Conservation (phyloP, 208 protist genomes). For the Porcisia deanei region DNA sequence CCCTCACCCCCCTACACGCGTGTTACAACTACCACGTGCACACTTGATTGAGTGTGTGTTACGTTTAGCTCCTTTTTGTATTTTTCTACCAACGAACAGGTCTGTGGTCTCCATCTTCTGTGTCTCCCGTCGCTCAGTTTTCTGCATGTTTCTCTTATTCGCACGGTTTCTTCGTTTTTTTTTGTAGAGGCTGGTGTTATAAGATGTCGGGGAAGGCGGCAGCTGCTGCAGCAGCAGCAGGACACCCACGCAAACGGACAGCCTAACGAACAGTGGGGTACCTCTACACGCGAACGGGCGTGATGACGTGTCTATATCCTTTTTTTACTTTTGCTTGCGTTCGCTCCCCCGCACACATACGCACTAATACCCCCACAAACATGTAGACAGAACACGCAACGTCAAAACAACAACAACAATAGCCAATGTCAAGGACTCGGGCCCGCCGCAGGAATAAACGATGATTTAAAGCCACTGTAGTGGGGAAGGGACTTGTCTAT, state of each 20-base stretch:
- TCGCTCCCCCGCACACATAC: not conserved
- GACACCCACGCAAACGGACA: not conserved
- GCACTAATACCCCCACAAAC: not conserved
- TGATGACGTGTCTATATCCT: not conserved
- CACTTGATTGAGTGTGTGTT: not conserved
- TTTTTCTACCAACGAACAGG: not conserved
- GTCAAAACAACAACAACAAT: not conserved
- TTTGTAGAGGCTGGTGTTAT: not conserved
- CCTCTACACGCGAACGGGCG: not conserved
- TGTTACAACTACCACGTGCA: too few relatives aligned
- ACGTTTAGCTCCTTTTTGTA: not conserved
- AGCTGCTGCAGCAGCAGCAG: too few relatives aligned
- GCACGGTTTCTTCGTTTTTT: slow-evolving; percentile 9
- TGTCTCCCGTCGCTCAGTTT: slow-evolving; percentile 1
- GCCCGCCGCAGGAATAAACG: too few relatives aligned
- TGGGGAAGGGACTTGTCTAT: too few relatives aligned
- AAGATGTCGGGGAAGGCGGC: not conserved
- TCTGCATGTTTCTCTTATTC: slow-evolving; percentile 17
- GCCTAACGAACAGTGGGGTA: not conserved
- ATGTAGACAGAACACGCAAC: not conserved
- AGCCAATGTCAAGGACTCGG: not conserved
- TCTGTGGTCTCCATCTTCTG: not conserved
- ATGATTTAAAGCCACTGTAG: too few relatives aligned
- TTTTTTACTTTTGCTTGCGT: slow-evolving; percentile 17
- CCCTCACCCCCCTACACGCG: not conserved